Evolutionary conservation across 225 moss, liverwort and hornwort genomes (phyloP).

Genomic region (Marchantia paleacea): DNA sequence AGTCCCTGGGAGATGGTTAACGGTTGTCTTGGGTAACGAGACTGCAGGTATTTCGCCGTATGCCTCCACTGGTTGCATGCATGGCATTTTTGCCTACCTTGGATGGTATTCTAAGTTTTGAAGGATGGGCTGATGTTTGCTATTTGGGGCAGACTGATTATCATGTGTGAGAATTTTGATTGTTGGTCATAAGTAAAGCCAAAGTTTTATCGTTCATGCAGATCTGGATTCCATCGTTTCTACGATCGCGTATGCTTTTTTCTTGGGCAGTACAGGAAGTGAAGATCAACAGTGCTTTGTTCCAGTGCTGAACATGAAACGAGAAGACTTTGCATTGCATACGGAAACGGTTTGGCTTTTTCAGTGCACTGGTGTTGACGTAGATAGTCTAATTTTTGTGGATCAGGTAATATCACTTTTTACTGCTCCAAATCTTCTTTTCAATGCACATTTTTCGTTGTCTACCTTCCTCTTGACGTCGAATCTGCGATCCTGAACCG

Average conservation of each 20-base stretch:
- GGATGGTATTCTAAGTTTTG: too few relatives aligned
- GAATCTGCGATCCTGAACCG: too few relatives aligned
- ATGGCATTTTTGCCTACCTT: too few relatives aligned
- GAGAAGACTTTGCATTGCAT: constrained; percentile 26
- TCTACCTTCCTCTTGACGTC: too few relatives aligned
- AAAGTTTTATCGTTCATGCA: constrained; percentile 1
- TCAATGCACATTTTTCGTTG: too few relatives aligned
- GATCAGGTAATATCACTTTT: constrained; percentile 24
- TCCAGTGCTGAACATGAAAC: constrained; percentile 35
- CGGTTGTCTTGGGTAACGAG: constrained; percentile 32
- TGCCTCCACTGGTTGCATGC: not conserved
- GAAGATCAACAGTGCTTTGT: constrained; percentile 23
- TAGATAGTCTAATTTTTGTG: constrained; percentile 23
- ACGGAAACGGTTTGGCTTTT: constrained; percentile 34
- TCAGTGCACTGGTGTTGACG: constrained; percentile 22
- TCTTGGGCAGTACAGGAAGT: constrained; percentile 18
- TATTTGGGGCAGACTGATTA: too few relatives aligned
- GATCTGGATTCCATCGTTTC: constrained; percentile 33
- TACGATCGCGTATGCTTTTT: constrained; percentile 33
- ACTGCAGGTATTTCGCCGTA: constrained; percentile 15
- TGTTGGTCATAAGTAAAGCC: too few relatives aligned
- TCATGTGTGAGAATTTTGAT: too few relatives aligned
- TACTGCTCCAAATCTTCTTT: too few relatives aligned
- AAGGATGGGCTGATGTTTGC: too few relatives aligned
- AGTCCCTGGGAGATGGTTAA: constrained; percentile 26